These are phyloP conservation scores for Pelargonium nanum DNA, from an alignment of 345 rosid genomes.

Conservation along the genomic window DNA sequence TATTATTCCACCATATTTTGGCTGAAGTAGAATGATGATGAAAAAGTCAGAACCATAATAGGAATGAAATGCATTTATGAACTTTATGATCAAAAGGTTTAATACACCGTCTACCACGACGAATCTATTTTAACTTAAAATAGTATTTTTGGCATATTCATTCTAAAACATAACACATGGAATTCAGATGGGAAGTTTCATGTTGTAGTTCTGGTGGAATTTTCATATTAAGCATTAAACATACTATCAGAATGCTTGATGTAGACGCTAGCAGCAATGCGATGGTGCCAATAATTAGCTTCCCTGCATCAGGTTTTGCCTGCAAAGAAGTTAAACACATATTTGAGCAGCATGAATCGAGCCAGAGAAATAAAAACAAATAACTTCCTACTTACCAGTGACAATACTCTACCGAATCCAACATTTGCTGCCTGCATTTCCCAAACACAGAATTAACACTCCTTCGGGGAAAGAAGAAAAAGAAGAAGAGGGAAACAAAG, in stretches of 20 bases:
- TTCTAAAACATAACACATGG: too few relatives aligned
- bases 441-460: slow-evolving; percentile 11
- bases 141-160: too few relatives aligned
- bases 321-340: slow-evolving; percentile 18
- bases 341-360: not conserved
- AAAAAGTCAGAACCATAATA: not conserved
- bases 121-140: too few relatives aligned
- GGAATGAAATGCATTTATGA: not conserved
- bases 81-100: not conserved
- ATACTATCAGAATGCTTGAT: slow-evolving; percentile 57
- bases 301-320: slow-evolving; percentile 80
- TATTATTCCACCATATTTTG: slow-evolving; percentile 36
- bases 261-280: slow-evolving; percentile 69
- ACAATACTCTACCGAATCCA: slow-evolving; percentile 55
- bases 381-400: slow-evolving; percentile 42
- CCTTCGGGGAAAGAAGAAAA: slow-evolving; percentile 6
- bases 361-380: not conserved
- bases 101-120: too few relatives aligned
- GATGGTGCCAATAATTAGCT: slow-evolving; percentile 55
- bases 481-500: slow-evolving; percentile 8
- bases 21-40: slow-evolving; percentile 21
- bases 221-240: not conserved
- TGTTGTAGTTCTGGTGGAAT: not conserved
- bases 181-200: not conserved
- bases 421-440: slow-evolving; percentile 62